These are phyloP conservation scores for Emydomyces testavorans DNA, from an alignment of 2,329 filamentous ascomycete species.

Conservation along the genomic window DNA sequence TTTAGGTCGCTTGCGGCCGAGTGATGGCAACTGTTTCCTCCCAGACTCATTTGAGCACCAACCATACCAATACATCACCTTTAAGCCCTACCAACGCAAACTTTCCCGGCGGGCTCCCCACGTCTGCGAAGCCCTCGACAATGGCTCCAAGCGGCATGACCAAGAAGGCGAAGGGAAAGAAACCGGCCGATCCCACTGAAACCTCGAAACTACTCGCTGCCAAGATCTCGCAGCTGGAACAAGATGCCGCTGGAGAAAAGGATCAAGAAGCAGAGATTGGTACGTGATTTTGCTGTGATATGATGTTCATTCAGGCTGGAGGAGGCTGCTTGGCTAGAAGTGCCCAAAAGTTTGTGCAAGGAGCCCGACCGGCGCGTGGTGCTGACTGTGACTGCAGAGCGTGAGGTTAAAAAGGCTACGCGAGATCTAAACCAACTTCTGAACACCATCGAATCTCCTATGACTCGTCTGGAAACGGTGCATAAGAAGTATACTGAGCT, in stretches of 20 bases:
- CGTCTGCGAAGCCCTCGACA: constrained; percentile 20
- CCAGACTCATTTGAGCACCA: not conserved
- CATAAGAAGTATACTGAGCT: constrained; percentile 87
- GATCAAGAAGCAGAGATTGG: constrained; percentile 94
- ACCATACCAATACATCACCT: constrained; percentile 5
- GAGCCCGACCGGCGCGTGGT: not conserved
- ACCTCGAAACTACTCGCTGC: constrained; percentile 83
- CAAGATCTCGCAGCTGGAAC: constrained; percentile 89
- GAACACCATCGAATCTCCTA: constrained; percentile 74
- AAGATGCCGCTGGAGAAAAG: constrained; percentile 84
- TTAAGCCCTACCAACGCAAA: constrained; percentile 8
- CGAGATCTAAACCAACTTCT: constrained; percentile 80
- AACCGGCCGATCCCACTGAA: constrained; percentile 71
- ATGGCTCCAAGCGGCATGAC: constrained; percentile 42
- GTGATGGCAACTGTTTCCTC: constrained; percentile 10
- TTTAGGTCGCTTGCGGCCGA: constrained; percentile 2
- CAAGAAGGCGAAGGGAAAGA: constrained; percentile 79
- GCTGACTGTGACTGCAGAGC: constrained; percentile 47
- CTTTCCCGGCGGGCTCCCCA: constrained; percentile 15
- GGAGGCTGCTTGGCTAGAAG: not conserved
- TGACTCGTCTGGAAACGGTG: constrained; percentile 81
- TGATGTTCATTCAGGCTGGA: not conserved
- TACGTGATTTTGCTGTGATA: constrained; percentile 39
- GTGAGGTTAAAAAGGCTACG: constrained; percentile 87
- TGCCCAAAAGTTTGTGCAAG: not conserved